Evolutionary conservation across 2,329 filamentous ascomycete genomes (phyloP), one percentile per base, ranked within the genome.

Genomic region (Alternaria postmessia): DNA sequence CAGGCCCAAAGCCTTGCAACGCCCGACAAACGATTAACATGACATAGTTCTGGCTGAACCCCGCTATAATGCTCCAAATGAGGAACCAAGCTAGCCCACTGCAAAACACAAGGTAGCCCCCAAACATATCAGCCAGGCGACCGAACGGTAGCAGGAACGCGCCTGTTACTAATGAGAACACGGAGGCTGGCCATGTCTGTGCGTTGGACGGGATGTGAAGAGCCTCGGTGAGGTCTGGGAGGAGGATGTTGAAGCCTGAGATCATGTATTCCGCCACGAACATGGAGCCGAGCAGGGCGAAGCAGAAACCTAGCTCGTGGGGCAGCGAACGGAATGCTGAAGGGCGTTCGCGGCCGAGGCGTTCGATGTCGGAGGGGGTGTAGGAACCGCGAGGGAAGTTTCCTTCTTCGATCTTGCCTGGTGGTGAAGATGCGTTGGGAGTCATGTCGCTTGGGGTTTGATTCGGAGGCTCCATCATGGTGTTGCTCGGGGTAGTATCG

Each of bases 21-120:
- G 91, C 91, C 53, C 91, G 88, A 72, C 88, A 91, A 55, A 90
- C 81, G 66, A 92, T 89, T 62, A 94, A 82, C 88, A 93, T 91
- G 51, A 87, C 75, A 61, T 88, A 85, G 76, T 86, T 89, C 54
- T 81, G 80, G 59, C 88, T 89, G 78, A 94, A 92, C 11, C 91
- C 91, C 16, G 85, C 86, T 54, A 92, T 80, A 54, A 94, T 78
- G 9, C 87, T 88, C 87, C 91, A 94, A 38, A 89, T 63, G 7
- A 87, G 75, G 51, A 92, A 85, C 91, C 91, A 86, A 5, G 74
- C 66, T 59, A 79, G 84, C 0, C 91, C 89, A 55, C 85, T 83
- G 0, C 90, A 83, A 57, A 92, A 87, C 1, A 93, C 83, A 1
- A 89, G 68, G 79, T 89, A 75, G 79, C 87, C 69, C 78, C 90